phyloP scores from a whole-genome alignment of 2,329 filamentous ascomycete species.

The Diaporthe sp. region DNA sequence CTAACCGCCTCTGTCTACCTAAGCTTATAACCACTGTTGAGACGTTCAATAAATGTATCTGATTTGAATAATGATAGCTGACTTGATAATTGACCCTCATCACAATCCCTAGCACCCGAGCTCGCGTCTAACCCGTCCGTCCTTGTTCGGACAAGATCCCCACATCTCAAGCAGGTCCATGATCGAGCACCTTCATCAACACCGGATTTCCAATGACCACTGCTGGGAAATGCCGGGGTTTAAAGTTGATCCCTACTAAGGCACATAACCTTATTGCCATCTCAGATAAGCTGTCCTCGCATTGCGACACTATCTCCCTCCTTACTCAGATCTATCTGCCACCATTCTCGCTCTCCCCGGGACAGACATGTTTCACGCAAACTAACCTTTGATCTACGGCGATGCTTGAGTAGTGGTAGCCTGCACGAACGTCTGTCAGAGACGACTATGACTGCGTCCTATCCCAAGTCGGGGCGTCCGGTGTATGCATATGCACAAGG shows the following conservation, averaged over 20 bases:
- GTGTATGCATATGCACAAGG: background rate
- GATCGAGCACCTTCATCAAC: background rate
- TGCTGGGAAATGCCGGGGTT: background rate
- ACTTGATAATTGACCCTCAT: background rate
- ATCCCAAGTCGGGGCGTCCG: background rate
- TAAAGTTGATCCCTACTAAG: constrained; percentile 10
- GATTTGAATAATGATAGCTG: too few relatives aligned
- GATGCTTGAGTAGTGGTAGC: constrained; percentile 5
- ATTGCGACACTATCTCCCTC: background rate
- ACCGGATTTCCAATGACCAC: too few relatives aligned
- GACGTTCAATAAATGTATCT: background rate
- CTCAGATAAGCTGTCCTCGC: background rate
- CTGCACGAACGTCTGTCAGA: background rate
- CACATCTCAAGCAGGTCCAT: background rate
- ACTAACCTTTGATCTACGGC: constrained; percentile 2
- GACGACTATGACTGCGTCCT: background rate
- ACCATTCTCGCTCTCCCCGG: background rate
- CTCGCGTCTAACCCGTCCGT: background rate
- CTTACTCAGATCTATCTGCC: constrained; percentile 9
- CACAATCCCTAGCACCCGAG: background rate
- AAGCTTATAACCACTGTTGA: fast-evolving
- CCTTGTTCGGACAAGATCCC: background rate
- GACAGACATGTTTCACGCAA: background rate
- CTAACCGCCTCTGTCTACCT: background rate
- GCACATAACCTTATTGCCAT: constrained; percentile 10